A percentile compares a stretch with the other conserved stretches of the same genome.
phyloP scores from a whole-genome alignment of 805 yeast genomes.

The Candida broadrunensis region DNA sequence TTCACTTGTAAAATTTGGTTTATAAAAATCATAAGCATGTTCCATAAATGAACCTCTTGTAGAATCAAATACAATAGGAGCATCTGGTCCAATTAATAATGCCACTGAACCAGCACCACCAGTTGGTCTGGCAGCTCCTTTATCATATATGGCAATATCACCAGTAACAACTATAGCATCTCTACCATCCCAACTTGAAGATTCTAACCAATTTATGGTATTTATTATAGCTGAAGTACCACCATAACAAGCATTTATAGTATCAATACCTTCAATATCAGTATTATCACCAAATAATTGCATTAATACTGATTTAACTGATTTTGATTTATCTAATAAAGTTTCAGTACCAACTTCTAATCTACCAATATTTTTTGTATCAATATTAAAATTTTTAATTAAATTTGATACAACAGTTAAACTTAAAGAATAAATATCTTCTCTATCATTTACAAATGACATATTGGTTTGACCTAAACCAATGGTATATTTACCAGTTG shows the following conservation, averaged over 20 bases:
- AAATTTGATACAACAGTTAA: constrained; percentile 81
- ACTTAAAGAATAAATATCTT: constrained; percentile 93
- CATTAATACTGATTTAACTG: constrained; percentile 93
- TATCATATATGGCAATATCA: constrained; percentile 94
- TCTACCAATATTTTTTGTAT: constrained; percentile 80
- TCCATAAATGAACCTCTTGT: constrained; percentile 92
- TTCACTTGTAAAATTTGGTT: constrained; percentile 94
- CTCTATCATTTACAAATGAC: constrained; percentile 96
- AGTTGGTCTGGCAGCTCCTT: constrained; percentile 98
- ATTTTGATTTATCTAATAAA: constrained; percentile 91
- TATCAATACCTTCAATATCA: constrained; percentile 95
- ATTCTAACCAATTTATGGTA: constrained; percentile 93
- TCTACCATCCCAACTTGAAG: constrained; percentile 96
- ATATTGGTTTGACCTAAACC: constrained; percentile 98
- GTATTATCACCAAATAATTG: constrained; percentile 85
- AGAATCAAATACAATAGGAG: constrained; percentile 90
- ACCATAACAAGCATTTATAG: constrained; percentile 97
- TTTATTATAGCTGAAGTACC: constrained; percentile 95
- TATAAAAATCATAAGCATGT: constrained; percentile 96
- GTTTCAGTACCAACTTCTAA: constrained; percentile 99
- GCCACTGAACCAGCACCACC: constrained; percentile 99
- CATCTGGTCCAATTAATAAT: constrained; percentile 92
- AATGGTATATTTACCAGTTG: constrained; percentile 95
- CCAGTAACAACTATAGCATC: constrained; percentile 96
- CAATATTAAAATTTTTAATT: constrained; percentile 77